phyloP scores from a whole-genome alignment of 73 alveolate species.

The Tetrahymena thermophila region DNA sequence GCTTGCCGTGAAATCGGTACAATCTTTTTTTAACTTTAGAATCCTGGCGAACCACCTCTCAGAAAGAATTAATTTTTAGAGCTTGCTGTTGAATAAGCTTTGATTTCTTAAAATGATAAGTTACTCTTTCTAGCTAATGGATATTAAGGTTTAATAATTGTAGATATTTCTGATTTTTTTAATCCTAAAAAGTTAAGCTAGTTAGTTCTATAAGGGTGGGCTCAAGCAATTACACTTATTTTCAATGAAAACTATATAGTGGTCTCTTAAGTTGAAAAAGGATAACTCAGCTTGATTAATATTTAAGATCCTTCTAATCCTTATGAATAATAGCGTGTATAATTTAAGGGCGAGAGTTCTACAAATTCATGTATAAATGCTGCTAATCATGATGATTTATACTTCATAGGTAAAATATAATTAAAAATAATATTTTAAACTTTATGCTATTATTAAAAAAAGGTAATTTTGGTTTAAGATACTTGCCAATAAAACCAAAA shows the following conservation, averaged over 20 bases:
- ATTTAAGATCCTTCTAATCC: background rate
- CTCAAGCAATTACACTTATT: background rate
- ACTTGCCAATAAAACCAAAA: background rate
- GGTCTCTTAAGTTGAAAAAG: background rate
- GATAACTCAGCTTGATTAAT: background rate
- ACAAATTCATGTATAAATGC: background rate
- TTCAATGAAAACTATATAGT: background rate
- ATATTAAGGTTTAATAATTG: background rate
- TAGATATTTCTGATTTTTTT: background rate
- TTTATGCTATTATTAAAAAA: too few relatives aligned
- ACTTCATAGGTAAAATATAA: background rate
- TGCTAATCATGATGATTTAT: background rate
- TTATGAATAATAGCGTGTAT: background rate
- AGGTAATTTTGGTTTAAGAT: background rate
- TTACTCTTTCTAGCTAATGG: background rate
- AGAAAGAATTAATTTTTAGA: background rate
- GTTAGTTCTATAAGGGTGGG: background rate
- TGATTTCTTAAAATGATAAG: background rate
- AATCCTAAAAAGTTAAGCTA: background rate
- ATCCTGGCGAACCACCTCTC: background rate
- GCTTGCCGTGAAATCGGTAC: background rate
- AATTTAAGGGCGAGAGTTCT: background rate
- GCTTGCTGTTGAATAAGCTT: background rate
- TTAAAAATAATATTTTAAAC: too few relatives aligned
- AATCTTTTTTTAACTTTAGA: background rate